Conservation (phyloP, 495 filamentous ascomycete species). For the Amorphotheca resinae region DNA sequence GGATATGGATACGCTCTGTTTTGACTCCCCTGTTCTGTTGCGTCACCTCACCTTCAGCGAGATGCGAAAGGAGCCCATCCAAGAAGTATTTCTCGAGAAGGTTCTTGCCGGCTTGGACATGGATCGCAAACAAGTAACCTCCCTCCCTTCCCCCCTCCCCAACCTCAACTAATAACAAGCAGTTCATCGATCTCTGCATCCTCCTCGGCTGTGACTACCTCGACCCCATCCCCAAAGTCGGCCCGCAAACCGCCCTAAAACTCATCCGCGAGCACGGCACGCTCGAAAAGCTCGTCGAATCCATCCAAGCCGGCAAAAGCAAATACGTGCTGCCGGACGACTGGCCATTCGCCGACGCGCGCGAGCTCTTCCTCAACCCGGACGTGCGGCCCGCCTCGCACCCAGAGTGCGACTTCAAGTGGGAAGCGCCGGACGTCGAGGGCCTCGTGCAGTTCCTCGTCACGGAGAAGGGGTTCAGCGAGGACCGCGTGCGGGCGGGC, state of each 20-base stretch:
- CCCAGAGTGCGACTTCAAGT: conserved; percentile 89
- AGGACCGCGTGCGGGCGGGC: conserved; percentile 74
- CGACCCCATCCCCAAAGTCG: conserved; percentile 88
- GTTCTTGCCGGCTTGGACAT: conserved; percentile 76
- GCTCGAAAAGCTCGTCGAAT: conserved; percentile 75
- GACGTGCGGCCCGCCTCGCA: conserved; percentile 80
- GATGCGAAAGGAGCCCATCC: conserved; percentile 93
- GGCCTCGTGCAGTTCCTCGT: conserved; percentile 82
- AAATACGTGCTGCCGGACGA: conserved; percentile 78
- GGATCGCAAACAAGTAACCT: conserved; percentile 63
- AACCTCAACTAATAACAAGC: conserved; percentile 6
- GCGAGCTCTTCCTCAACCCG: conserved; percentile 79
- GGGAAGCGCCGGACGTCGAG: conserved; percentile 85
- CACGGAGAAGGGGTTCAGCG: conserved; percentile 89
- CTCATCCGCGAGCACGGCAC: conserved; percentile 81
- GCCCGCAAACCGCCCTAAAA: conserved; percentile 80
- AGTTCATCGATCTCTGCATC: conserved; percentile 98
- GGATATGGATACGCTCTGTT: conserved; percentile 98
- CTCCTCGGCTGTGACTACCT: conserved; percentile 96
- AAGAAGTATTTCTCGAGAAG: conserved; percentile 78
- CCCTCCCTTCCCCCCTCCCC: not conserved
- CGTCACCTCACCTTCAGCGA: conserved; percentile 94
- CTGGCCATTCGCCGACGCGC: conserved; percentile 89
- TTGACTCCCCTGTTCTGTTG: conserved; percentile 80
- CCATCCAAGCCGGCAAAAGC: conserved; percentile 61